A percentile compares a stretch with the other conserved stretches of the same genome.
Conservation (phyloP, 768 basidiomycete species). For the Albatrellus ellisii region DNA sequence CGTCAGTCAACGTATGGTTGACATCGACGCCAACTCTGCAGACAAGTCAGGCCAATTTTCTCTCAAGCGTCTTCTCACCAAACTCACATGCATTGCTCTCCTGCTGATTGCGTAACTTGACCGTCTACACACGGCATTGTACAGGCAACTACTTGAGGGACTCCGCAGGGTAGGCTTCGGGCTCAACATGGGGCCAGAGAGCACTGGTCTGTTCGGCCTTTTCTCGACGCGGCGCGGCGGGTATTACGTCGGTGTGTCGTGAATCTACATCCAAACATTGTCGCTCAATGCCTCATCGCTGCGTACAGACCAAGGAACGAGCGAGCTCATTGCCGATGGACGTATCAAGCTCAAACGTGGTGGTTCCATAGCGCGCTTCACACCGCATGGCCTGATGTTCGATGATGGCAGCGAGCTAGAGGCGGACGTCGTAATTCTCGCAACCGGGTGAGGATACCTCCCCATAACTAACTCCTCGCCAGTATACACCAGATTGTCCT, state of each 20-base stretch:
- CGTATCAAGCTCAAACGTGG: conserved; percentile 37
- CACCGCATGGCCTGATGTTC: conserved; percentile 13
- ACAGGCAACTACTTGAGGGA: conserved; percentile 27
- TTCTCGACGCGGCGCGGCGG: conserved; percentile 66
- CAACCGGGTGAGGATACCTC: conserved; percentile 13
- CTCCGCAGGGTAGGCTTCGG: conserved; percentile 25
- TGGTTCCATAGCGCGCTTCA: conserved; percentile 18
- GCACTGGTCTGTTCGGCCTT: conserved; percentile 41
- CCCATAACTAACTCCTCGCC: background rate
- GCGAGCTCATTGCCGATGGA: conserved; percentile 32
- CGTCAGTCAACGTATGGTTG: background rate
- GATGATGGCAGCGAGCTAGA: conserved; percentile 15
- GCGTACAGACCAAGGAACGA: conserved; percentile 22
- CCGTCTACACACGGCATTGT: too few species aligned
- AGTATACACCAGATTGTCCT: background rate
- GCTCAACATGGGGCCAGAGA: conserved; percentile 25
- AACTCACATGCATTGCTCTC: background rate
- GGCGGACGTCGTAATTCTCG: conserved; percentile 19
- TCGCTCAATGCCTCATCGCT: background rate
- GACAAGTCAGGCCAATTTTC: background rate
- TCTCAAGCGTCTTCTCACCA: background rate
- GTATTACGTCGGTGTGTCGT: conserved; percentile 24
- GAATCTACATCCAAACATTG: background rate
- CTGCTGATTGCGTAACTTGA: too few species aligned
- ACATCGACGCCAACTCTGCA: background rate